Base-by-base conservation (phyloP, 2,329 filamentous ascomycete genomes). In the Fusarium irregulare region DNA sequence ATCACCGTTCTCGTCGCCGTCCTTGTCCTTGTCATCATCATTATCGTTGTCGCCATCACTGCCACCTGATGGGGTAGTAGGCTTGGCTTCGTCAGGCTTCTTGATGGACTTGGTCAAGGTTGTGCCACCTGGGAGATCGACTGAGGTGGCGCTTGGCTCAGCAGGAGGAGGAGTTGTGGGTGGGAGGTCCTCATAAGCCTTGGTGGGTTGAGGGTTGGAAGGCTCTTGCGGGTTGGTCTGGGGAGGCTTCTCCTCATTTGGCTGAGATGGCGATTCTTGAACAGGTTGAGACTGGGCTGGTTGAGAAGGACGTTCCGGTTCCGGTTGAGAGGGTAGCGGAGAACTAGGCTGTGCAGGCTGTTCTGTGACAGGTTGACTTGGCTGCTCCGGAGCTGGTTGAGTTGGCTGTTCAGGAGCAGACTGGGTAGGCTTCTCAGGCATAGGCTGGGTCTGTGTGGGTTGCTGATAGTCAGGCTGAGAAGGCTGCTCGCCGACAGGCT, bases 101-200 rank as follows among this genome's bases (percentile, higher is more conserved):
- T 72, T 71, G 66, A 78, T 75, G 34, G 75, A 72, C 32, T 77
- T 74, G 30, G 70, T 76, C 64, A 78, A 60, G 34, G 73, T 74
- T 44, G 68, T 75, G 28, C 58, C 47, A 5, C 60, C 60, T 4
- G 65, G 45, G 16, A 62, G 50, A 48, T 57, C 8, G 20, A 65
- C 44, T n/a, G 64, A 37, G 13, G 64, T 48, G 21, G 73, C 58
- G 30, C 69, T 56, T 27, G 60, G 58, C 30, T 64, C 61, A 7
- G 51, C 27, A 25, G 56, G 45, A 18, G 72, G 60, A 44, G 63
- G 47, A 16, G 57, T 48, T 30, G 65, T 63, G 25, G 67, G 61
- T 18, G 42, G 66, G 9, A 55, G 57, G 30, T 60, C 59, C 10
- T 40, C 48, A 30, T 67, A 51, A 14, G 60, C 61, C 30, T 72